Evolutionary conservation across 805 yeast genomes (phyloP).

Genomic region (Yamadazyma sp.): DNA sequence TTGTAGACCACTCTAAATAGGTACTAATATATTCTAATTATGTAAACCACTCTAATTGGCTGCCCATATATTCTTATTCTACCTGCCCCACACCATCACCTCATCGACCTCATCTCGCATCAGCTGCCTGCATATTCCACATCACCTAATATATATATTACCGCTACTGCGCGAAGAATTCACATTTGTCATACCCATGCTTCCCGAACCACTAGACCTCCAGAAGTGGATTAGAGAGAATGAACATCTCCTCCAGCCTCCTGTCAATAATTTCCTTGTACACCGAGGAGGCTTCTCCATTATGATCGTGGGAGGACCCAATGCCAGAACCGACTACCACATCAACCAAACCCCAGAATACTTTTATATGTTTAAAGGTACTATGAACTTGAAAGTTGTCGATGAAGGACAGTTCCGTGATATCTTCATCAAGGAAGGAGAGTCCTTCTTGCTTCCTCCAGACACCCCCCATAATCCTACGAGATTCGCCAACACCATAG

Average conservation of each 20-base stretch:
- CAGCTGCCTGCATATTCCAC: no score
- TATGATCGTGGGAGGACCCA: conserved; percentile 96
- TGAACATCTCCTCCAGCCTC: conserved; percentile 76
- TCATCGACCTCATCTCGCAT: no score
- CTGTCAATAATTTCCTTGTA: conserved; percentile 86
- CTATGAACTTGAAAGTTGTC: conserved; percentile 81
- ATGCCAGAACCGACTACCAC: conserved; percentile 90
- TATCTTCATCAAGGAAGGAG: conserved; percentile 77
- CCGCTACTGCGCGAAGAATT: no score
- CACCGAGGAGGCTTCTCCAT: conserved; percentile 92
- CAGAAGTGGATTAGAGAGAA: conserved; percentile 81
- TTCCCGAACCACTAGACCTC: conserved; percentile 71
- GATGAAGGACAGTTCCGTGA: conserved; percentile 69
- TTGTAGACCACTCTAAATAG: no score
- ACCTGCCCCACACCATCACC: no score
- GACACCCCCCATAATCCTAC: conserved; percentile 90
- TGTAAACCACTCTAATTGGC: no score
- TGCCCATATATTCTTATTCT: no score
- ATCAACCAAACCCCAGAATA: conserved; percentile 93
- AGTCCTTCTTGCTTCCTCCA: conserved; percentile 81
- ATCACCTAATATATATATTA: no score
- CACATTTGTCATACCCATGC: conserved; percentile 45
- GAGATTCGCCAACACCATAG: conserved; percentile 80
- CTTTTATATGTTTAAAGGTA: conserved; percentile 85
- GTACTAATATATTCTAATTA: no score